Evolutionary conservation across 345 rosid genomes (phyloP), one percentile per base, ranked within the genome.

Genomic region (Camelina sativa): DNA sequence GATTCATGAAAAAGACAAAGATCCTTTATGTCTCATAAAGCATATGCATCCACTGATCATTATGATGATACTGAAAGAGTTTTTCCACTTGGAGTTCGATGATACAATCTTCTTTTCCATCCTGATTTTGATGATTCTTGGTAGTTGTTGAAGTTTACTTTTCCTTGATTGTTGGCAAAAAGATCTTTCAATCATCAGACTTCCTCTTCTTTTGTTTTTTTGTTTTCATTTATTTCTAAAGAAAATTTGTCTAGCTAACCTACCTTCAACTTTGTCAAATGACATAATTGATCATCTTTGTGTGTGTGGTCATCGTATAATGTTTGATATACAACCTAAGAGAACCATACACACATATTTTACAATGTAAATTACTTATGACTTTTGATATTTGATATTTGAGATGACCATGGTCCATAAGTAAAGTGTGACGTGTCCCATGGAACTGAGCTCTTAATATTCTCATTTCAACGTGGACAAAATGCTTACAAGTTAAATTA

Each of bases 121-220:
- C 59, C 44, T 48, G 46, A 77, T 43, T 58, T 68, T 17, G 40
- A 65, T 28, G 65, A 50, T 65, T 37, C 30, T 12, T 63, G 28
- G 28, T 25, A 37, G 20, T 22, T 59, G 66, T 69, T 46, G 19
- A 37, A 34, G 15, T 38, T 71, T 41, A 11, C 2, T 65, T 58
- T 65, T 71, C 80, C 80, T 77, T 72, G 77, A 77, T 71, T 72
- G 73, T 43, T 59, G 80, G 67, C 61, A 59, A 30, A 77, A 71
- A 65, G 56, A 57, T 64, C 56, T 65, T 65, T 71, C 68, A 77
- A 65, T 59, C 63, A 71, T 22, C 52, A 65, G 22, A 32, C 3
- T 65, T 56, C 61, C 37, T 47, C 20, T 3, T 20, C 28, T 25
- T 25, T 35, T 51, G 12, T 15, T 38, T 60, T 60, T 35, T 35